Evolutionary conservation across 768 basidiomycete genomes (phyloP).

Genomic region (Tricholoma terreum): DNA sequence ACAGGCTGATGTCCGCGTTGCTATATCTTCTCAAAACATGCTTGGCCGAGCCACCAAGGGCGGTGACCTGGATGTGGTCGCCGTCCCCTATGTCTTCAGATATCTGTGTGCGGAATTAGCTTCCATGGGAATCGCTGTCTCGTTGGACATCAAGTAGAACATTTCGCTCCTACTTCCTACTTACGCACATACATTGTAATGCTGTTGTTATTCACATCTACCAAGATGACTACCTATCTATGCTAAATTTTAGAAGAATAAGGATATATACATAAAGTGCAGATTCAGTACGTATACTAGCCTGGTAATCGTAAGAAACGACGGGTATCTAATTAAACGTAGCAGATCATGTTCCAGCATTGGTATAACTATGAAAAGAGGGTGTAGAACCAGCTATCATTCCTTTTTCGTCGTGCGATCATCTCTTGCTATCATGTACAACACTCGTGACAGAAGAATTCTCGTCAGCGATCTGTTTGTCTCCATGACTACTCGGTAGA

Average conservation of each 20-base stretch:
- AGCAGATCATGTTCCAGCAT: constrained; percentile 1
- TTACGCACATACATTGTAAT: not conserved
- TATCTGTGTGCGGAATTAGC: constrained; percentile 95
- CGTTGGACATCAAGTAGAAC: constrained; percentile 64
- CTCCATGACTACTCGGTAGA: not conserved
- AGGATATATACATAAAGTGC: not conserved
- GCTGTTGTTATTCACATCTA: not conserved
- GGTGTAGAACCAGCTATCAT: not conserved
- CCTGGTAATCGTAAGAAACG: not conserved
- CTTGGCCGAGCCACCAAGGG: constrained; percentile 60
- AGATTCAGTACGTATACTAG: constrained; percentile 1
- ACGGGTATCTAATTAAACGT: not conserved
- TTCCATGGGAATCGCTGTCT: constrained; percentile 96
- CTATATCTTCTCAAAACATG: constrained; percentile 66
- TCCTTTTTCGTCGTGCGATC: not conserved
- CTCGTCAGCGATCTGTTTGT: not conserved
- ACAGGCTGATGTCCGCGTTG: constrained; percentile 55
- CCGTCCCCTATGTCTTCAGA: constrained; percentile 92
- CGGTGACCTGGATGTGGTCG: constrained; percentile 90
- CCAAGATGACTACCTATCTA: not conserved
- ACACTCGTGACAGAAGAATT: not conserved
- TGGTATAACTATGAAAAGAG: constrained; percentile 7
- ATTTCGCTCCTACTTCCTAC: constrained; percentile 3
- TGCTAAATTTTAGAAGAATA: not conserved
- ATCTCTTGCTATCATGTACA: not conserved